Conservation (phyloP, 208 protist genomes). For the Trypanosoma rangeli region DNA sequence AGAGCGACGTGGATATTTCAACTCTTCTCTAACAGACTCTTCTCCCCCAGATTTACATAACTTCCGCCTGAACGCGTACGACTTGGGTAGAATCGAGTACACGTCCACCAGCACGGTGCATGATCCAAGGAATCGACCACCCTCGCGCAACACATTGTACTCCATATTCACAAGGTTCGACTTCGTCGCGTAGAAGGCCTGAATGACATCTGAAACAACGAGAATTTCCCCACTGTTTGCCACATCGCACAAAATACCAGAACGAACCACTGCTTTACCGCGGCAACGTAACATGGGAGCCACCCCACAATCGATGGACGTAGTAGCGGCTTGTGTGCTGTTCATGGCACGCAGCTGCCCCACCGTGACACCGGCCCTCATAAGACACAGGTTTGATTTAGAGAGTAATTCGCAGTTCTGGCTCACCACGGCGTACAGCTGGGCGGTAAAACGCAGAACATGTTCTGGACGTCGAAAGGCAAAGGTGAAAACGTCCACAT, state of each 20-base stretch:
- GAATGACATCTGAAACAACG: conserved; percentile 69
- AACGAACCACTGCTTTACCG: conserved; percentile 60
- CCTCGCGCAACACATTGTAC: conserved; percentile 80
- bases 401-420: conserved; percentile 29
- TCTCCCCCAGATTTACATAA: conserved; percentile 28
- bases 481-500: conserved; percentile 77
- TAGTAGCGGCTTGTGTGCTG: neutral
- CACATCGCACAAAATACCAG: conserved; percentile 69
- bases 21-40: neutral
- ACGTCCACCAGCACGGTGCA: conserved; percentile 55
- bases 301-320: no score
- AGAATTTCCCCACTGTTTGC: conserved; percentile 73
- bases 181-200: conserved; percentile 64
- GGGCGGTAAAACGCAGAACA: conserved; percentile 68
- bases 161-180: conserved; percentile 67
- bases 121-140: conserved; percentile 44
- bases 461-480: conserved; percentile 79
- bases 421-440: conserved; percentile 75
- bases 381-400: conserved; percentile 50
- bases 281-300: conserved; percentile 10
- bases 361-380: conserved; percentile 59
- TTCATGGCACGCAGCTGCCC: conserved; percentile 14
- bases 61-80: conserved; percentile 72
- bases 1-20: conserved; percentile 23
- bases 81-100: conserved; percentile 72